Evolutionary conservation across 2,329 filamentous ascomycete species (phyloP), one percentile per base, ranked within the genome.

Genomic region (Pseudovirgaria hyperparasitica): DNA sequence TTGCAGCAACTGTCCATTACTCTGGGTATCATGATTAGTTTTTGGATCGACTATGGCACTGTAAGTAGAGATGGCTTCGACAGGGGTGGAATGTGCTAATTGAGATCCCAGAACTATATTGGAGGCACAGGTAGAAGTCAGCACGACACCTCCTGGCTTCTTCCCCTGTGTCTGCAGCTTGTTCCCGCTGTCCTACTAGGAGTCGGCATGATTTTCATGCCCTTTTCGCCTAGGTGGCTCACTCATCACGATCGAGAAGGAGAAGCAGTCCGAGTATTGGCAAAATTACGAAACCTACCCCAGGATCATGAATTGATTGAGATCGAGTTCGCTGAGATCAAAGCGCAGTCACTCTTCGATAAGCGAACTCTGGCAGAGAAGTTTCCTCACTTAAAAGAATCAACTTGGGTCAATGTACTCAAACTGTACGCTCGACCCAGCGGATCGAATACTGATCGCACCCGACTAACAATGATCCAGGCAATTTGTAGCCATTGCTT

Each of bases 311-410:
- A 81, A 30, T 63, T 82, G 0, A 68, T 86, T 19, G 67, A 77
- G 36, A 62, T 84, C 2, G 82, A 87, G 42, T 84, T 78, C 44
- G 66, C 84, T n/a, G 81, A 87, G 47, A 86, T 87, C 55, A 81
- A 82, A 49, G 78, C 80, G 0, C 76, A 84, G 48, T 76, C 72
- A 0, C 50, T 80, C 11, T 90, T 87, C 38, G 80, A 87, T 52
- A 81, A 85, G 54, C 68, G 72, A 18, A 72, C 70, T 1, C 62
- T 76, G 7, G 67, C 69, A 0, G 73, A 78, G 35, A 62, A 74
- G 14, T 84, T 80, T 48, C 80, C 79, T 1, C 60, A 76, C 18
- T 57, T 80, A 9, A 57, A 63, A 2, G 63, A 74, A 62, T 63
- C 26, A 78, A 70, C 0, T 54, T 60, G 1, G 67, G 63, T 68